These are phyloP conservation scores for Pyrenophora tritici-repentis DNA, from an alignment of 2,329 filamentous ascomycete genomes.

Conservation along the genomic window DNA sequence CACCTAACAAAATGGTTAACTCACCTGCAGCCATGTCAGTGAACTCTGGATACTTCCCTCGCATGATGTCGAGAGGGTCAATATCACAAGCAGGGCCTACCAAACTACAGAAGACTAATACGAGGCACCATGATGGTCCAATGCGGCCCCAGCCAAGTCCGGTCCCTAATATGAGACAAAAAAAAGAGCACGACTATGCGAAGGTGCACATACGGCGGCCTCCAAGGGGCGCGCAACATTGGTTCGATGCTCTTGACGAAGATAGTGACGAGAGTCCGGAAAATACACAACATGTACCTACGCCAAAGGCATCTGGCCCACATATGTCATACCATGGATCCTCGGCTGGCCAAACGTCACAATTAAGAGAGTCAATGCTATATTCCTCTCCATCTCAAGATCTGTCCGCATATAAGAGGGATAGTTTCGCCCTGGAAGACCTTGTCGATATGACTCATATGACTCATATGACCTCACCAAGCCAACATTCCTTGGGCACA, in stretches of 20 bases:
- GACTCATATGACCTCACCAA: constrained; percentile 36
- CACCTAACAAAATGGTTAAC: constrained; percentile 47
- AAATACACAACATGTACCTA: constrained; percentile 19
- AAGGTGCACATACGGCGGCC: constrained; percentile 55
- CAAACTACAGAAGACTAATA: constrained; percentile 30
- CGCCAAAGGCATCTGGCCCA: constrained; percentile 17
- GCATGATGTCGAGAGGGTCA: constrained; percentile 39
- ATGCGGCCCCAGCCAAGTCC: constrained; percentile 27
- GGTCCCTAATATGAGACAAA: constrained; percentile 38
- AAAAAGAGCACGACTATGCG: constrained; percentile 51
- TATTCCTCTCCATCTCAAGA: constrained; percentile 22
- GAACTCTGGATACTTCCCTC: constrained; percentile 45
- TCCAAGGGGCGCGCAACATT: constrained; percentile 56
- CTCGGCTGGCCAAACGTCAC: constrained; percentile 25
- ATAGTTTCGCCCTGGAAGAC: constrained; percentile 30
- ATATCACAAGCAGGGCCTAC: constrained; percentile 28
- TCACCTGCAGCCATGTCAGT: constrained; percentile 49
- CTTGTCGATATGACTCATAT: constrained; percentile 26
- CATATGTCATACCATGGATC: constrained; percentile 22
- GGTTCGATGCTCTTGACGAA: constrained; percentile 55
- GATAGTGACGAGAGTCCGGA: constrained; percentile 44
- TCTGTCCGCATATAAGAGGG: constrained; percentile 20
- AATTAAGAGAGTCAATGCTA: constrained; percentile 4
- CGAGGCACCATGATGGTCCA: constrained; percentile 23
- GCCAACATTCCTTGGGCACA: constrained; percentile 36